phyloP scores from a whole-genome alignment of 2,329 filamentous ascomycete genomes.

The Diplodia mutila region DNA sequence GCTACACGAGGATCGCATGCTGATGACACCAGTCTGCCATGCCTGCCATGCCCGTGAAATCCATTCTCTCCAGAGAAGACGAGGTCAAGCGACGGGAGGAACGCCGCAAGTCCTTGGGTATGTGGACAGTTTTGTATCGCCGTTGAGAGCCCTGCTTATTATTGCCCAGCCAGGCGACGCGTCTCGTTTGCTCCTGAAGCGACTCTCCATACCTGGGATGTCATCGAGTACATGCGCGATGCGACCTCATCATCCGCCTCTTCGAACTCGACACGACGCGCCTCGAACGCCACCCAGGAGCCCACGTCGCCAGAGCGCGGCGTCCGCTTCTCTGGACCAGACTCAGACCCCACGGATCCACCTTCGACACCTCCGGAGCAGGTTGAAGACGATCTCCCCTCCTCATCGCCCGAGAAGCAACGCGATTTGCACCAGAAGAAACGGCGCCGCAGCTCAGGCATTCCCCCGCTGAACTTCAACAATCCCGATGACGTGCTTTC shows the following conservation, averaged over 20 bases:
- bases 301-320: constrained; percentile 32
- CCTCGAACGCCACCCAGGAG: constrained; percentile 61
- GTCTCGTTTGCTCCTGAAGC: constrained; percentile 98
- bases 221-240: constrained; percentile 85
- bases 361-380: constrained; percentile 67
- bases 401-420: constrained; percentile 67
- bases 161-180: constrained; percentile 70
- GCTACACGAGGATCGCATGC: constrained; percentile 5
- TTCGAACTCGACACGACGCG: constrained; percentile 73
- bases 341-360: constrained; percentile 58
- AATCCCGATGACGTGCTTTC: constrained; percentile 69
- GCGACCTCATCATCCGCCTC: constrained; percentile 75
- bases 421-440: constrained; percentile 66
- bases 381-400: constrained; percentile 59
- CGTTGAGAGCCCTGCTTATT: neutral
- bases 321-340: constrained; percentile 33
- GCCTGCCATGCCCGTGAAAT: constrained; percentile 56
- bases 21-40: constrained; percentile 48
- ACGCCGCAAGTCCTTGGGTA: constrained; percentile 83
- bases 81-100: constrained; percentile 73
- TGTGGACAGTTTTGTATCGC: constrained; percentile 20
- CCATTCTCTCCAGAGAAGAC: constrained; percentile 61
- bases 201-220: constrained; percentile 95
- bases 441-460: constrained; percentile 65
- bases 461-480: constrained; percentile 67